Percentiles rank a stretch among this genome's conserved stretches.
Conservation (phyloP, 1,284 basidiomycete genomes). For the Anthracocystis panici-leucophaei region DNA sequence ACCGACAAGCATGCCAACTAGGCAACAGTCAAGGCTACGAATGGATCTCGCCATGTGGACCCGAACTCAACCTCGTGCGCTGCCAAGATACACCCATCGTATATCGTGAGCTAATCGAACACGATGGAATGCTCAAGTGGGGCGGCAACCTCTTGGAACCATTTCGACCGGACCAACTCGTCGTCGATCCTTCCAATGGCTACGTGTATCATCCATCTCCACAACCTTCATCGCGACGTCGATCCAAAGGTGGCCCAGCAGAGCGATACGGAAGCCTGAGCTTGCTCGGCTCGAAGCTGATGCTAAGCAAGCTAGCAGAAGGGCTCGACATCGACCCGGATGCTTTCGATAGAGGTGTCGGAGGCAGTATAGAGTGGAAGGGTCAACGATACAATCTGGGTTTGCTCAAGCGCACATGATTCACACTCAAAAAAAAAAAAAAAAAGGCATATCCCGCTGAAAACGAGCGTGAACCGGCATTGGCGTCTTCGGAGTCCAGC, state of each 20-base stretch:
- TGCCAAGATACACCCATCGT: constrained; percentile 68
- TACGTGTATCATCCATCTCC: constrained; percentile 69
- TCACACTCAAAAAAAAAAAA: not conserved
- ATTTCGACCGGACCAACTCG: constrained; percentile 56
- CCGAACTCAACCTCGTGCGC: constrained; percentile 65
- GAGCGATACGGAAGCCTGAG: constrained; percentile 57
- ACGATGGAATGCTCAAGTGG: constrained; percentile 54
- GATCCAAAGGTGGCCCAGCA: not conserved
- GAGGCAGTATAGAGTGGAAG: constrained; percentile 47
- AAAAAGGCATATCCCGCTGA: not conserved
- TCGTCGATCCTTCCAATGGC: constrained; percentile 58
- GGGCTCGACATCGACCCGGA: constrained; percentile 53
- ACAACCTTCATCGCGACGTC: not conserved
- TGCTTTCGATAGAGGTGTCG: constrained; percentile 17
- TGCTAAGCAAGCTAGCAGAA: constrained; percentile 54
- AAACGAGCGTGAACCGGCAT: not conserved
- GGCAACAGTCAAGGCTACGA: constrained; percentile 56
- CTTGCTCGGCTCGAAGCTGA: constrained; percentile 58
- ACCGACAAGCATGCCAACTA: constrained; percentile 16
- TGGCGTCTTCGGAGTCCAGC: constrained; percentile 14
- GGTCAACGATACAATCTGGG: constrained; percentile 28
- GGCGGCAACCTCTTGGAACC: constrained; percentile 49
- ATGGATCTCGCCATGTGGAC: constrained; percentile 65
- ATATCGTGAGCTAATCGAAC: constrained; percentile 56
- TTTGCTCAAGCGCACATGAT: constrained; percentile 16